Evolutionary conservation across 2,329 filamentous ascomycete genomes (phyloP).

Genomic region (Botrytis galanthina): DNA sequence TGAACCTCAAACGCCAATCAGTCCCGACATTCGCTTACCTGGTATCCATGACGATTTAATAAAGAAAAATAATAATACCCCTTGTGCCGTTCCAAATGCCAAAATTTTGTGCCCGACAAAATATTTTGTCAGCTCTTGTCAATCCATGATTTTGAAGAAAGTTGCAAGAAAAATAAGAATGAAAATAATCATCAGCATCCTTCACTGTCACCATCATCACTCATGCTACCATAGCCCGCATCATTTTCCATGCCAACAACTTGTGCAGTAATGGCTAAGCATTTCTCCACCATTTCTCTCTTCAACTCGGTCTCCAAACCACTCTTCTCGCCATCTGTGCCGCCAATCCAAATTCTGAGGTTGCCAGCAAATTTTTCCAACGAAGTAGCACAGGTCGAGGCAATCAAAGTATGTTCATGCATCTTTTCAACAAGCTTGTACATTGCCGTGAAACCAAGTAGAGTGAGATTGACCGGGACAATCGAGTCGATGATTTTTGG

Average conservation of each 20-base stretch:
- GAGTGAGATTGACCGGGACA: conserved; percentile 42
- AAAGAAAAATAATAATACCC: neutral
- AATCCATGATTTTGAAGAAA: neutral
- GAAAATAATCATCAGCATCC: conserved; percentile 31
- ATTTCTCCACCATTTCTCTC: conserved; percentile 54
- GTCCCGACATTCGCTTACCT: conserved; percentile 3
- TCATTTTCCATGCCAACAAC: conserved; percentile 62
- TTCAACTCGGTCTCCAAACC: conserved; percentile 53
- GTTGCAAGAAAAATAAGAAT: neutral
- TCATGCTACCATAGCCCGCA: conserved; percentile 58
- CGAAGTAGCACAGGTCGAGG: conserved; percentile 47
- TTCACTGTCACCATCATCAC: conserved; percentile 40
- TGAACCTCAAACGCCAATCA: conserved; percentile 12
- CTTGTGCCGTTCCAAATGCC: neutral
- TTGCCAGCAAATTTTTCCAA: conserved; percentile 57
- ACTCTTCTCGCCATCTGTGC: conserved; percentile 49
- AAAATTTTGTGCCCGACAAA: neutral
- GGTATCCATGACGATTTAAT: conserved; percentile 8
- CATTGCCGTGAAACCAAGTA: conserved; percentile 59
- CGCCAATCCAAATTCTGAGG: conserved; percentile 61
- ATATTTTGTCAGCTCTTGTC: neutral
- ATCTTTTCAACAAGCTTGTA: conserved; percentile 58
- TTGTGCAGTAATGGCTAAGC: conserved; percentile 54
- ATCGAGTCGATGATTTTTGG: conserved; percentile 52
- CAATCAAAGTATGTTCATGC: conserved; percentile 47